Evolutionary conservation across 768 basidiomycete genomes (phyloP).

Genomic region (Trametes villosa): DNA sequence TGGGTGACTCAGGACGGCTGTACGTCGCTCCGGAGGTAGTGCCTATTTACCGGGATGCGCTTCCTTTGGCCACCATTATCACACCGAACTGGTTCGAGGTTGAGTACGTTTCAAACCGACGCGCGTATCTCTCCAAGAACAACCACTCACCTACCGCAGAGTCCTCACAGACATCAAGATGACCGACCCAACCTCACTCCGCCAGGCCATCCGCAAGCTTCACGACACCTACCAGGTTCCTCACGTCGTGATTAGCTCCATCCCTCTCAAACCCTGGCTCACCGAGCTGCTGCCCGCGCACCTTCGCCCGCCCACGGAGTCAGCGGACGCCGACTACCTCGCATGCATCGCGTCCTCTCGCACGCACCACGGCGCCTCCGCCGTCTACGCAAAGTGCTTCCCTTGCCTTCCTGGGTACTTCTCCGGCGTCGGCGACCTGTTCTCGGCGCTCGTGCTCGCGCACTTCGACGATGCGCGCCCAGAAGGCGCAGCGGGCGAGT

Average conservation of each 20-base stretch:
- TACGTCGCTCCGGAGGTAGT: slow-evolving; percentile 90
- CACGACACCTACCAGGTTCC: slow-evolving; percentile 80
- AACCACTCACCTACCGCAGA: slow-evolving; percentile 45
- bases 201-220: slow-evolving; percentile 67
- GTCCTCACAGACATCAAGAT: slow-evolving; percentile 76
- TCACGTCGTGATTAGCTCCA: slow-evolving; percentile 91
- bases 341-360: slow-evolving; percentile 75
- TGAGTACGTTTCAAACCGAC: slow-evolving; percentile 78
- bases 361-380: slow-evolving; percentile 34
- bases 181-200: slow-evolving; percentile 66
- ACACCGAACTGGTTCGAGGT: slow-evolving; percentile 99
- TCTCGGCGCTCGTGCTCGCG: slow-evolving; percentile 88
- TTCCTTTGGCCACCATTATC: slow-evolving; percentile 88
- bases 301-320: slow-evolving; percentile 38
- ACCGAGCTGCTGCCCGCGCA: slow-evolving; percentile 51
- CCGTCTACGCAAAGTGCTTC: slow-evolving; percentile 72
- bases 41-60: slow-evolving; percentile 80
- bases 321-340: slow-evolving; percentile 51
- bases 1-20: slow-evolving; percentile 88
- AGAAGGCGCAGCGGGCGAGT: slow-evolving; percentile 26
- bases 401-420: slow-evolving; percentile 89
- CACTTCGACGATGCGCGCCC: slow-evolving; percentile 55
- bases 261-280: slow-evolving; percentile 72
- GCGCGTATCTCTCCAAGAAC: background rate
- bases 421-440: slow-evolving; percentile 95